Base-by-base conservation (phyloP, 2,329 filamentous ascomycete species). In the Fusarium austroafricanum region DNA sequence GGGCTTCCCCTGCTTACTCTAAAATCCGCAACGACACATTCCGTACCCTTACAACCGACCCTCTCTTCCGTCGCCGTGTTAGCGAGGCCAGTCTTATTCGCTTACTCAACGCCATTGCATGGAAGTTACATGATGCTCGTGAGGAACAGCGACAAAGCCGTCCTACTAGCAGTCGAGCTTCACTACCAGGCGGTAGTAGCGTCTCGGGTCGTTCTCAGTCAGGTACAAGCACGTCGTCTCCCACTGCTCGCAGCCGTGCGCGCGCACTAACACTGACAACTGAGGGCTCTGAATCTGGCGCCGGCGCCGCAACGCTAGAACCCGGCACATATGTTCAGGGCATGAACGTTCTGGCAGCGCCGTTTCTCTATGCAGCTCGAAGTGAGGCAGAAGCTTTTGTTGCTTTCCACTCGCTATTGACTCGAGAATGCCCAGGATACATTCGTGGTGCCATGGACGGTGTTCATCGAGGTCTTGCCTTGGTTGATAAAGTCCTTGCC, bases 1-100 rank as follows among this genome's bases (percentile, higher is more conserved):
- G 96, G 66, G 92, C 95, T 23, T 98, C 95, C 5, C 94, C 95
- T 1, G 94, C 94, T 44, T 97, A 99, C 81, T 89, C 93, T 74
- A 99, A 99, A 82, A 99, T 99, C 76, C 92, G 94, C 77, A 97
- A 99, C 80, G 96, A 99, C 79, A 97, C 96, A 39, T 98, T 98
- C 79, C 93, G 96, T 73, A 99, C 96, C 1, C 85, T 99, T 55
- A 96, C 96, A 31, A 97, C 95, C 51, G 96, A 99, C 75, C 94
- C 95, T n/a, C 88, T 99, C 35, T 99, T 98, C 83, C 92, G 96
- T 65, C 90, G 96, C 31, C 91, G 95, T 59, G 96, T 99, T 61
- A 97, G 93, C 59, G 96, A 99, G 79, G 96, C 96, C 64, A 97
- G 92, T 78, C 83, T 99, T 40, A 98, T 97, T 63, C 92, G 96